phyloP scores from a whole-genome alignment of 2,329 filamentous ascomycete species.

The Dryadomyces quercus-mongolicae region DNA sequence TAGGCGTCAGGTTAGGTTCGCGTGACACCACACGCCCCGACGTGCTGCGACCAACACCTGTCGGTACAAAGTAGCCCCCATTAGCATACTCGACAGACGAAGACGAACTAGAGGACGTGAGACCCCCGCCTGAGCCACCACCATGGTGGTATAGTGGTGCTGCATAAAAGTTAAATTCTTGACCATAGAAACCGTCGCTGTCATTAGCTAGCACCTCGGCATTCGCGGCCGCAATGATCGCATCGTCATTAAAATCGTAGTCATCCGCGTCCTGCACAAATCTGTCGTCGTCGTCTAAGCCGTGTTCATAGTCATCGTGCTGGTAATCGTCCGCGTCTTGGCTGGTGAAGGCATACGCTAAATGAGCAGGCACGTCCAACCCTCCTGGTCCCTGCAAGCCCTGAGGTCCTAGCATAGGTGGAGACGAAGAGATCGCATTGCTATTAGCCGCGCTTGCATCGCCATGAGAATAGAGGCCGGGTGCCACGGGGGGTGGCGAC shows the following conservation, averaged over 20 bases:
- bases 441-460: background rate
- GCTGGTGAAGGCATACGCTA: slow-evolving; percentile 7
- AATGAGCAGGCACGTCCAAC: background rate
- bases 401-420: too few species aligned
- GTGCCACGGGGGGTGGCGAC: slow-evolving; percentile 24
- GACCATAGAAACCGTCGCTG: slow-evolving; percentile 85
- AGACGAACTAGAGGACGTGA: background rate
- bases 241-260: slow-evolving; percentile 67
- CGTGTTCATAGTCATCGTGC: slow-evolving; percentile 29
- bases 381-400: background rate
- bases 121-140: slow-evolving; percentile 12
- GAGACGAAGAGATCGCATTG: slow-evolving; percentile 2
- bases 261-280: slow-evolving; percentile 39
- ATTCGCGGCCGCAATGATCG: slow-evolving; percentile 89
- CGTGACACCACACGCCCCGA: slow-evolving; percentile 65
- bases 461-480: background rate
- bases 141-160: slow-evolving; percentile 30
- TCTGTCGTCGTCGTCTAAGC: slow-evolving; percentile 32
- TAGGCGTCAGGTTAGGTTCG: slow-evolving; percentile 89
- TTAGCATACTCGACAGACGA: slow-evolving; percentile 45
- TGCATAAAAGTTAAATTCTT: slow-evolving; percentile 94
- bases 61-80: slow-evolving; percentile 81
- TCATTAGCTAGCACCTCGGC: slow-evolving; percentile 88
- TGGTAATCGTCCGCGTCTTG: slow-evolving; percentile 23
- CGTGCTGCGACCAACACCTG: slow-evolving; percentile 54